phyloP scores from a whole-genome alignment of 257 asterid species.

The Gardenia jasminoides region DNA sequence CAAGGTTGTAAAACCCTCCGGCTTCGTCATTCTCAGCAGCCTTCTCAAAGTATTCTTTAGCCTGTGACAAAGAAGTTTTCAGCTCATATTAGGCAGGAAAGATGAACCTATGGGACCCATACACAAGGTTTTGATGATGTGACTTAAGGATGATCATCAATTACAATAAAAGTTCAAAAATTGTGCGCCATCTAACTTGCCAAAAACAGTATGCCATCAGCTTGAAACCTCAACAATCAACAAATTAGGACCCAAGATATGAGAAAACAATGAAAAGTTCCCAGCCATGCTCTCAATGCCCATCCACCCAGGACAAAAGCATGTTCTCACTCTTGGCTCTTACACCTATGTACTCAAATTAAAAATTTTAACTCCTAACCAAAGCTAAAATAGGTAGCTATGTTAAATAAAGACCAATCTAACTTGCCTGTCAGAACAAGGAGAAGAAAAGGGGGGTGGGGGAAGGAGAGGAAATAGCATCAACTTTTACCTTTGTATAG shows the following conservation, averaged over 20 bases:
- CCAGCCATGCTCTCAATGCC: neutral
- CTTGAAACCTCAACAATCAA: neutral
- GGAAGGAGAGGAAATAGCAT: neutral
- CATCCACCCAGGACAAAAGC: neutral
- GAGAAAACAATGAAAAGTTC: neutral
- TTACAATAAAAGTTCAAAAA: neutral
- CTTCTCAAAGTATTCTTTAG: constrained; percentile 90
- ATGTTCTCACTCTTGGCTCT: neutral
- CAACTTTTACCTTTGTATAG: constrained; percentile 57
- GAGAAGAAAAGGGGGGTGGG: constrained; percentile 5
- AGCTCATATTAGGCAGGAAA: neutral
- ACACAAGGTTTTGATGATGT: neutral
- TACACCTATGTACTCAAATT: too few species aligned
- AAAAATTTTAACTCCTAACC: neutral
- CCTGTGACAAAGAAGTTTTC: constrained; percentile 48
- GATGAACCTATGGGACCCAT: neutral
- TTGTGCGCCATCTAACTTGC: neutral
- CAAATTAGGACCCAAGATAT: neutral
- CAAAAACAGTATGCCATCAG: neutral
- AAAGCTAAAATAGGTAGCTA: neutral
- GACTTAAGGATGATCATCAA: neutral
- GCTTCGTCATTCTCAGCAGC: constrained; percentile 90
- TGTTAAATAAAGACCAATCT: neutral
- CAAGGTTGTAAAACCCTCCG: constrained; percentile 94
- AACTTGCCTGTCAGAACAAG: neutral